Evolutionary conservation across 495 filamentous ascomycete genomes (phyloP).

Genomic region (Neurospora hispaniola): DNA sequence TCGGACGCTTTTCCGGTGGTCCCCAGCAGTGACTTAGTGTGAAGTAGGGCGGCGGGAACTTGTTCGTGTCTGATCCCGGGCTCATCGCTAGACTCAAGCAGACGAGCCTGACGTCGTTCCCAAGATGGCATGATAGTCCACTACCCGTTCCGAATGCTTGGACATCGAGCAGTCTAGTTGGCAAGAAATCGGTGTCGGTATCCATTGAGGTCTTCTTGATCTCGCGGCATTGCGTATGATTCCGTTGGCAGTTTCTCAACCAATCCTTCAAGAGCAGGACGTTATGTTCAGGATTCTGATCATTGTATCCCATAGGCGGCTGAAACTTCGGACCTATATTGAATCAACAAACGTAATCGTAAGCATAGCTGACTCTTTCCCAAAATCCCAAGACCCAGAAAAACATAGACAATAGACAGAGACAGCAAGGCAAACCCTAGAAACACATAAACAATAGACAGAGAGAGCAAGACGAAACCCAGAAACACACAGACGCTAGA

Average conservation of each 20-base stretch:
- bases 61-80: neutral
- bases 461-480: too few species aligned
- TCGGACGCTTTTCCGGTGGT: neutral
- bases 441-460: neutral
- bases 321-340: fast-evolving
- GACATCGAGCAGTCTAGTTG: neutral
- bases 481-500: too few species aligned
- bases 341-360: neutral
- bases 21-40: neutral
- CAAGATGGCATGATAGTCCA: neutral
- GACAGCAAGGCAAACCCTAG: too few species aligned
- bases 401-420: too few species aligned
- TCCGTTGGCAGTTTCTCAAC: neutral
- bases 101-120: neutral
- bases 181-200: neutral
- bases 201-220: neutral
- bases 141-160: neutral
- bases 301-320: neutral
- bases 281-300: neutral
- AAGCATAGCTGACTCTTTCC: neutral
- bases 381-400: neutral
- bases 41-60: neutral
- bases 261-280: neutral
- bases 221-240: neutral
- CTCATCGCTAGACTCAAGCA: neutral